Base-by-base conservation (phyloP, 345 rosid genomes). In the Pugionium cornutum region DNA sequence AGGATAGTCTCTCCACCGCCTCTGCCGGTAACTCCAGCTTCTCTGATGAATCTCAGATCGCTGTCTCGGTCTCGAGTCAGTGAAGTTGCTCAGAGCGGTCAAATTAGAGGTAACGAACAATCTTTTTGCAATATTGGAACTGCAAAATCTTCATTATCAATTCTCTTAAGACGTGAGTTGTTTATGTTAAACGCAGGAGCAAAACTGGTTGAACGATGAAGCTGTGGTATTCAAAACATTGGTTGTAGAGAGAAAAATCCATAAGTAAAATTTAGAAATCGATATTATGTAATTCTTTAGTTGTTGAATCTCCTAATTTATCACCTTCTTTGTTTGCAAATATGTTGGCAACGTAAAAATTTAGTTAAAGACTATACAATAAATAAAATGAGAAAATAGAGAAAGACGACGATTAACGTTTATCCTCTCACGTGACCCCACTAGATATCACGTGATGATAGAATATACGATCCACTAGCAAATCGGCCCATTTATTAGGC, bases 11-110 rank as follows among this genome's bases (percentile, higher is more conserved):
- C 99, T 53, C 92, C 97, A 41, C 62, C 81, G 52, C 88, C 99
- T 49, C 95, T 88, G 26, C 95, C 96, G 4, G 53, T 85, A 74
- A 90, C 91, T 1, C 96, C 95, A 26, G 83, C 89, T 28, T 82
- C 89, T 71, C 73, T 86, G 33, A 66, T 66, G 77, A 73, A 66
- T 47, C 68, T 71, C 25, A 82, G 72, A 33, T 60, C 72, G 37
- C 58, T 61, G 54, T 45, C 73, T 42, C 62, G 77, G 75, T 49
- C 76, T 72, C 66, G 58, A 50, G 64, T 86, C 5, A 81, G 79
- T 39, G 60, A 68, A 52, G 64, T 49, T 54, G 62, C 79, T 50
- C 88, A 76, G 61, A 77, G 84, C 47, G 76, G 83, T 74, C 78
- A 83, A 73, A 68, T 64, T 26, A 84, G 86, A 87, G 96, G 95